Conservation (phyloP, 2,329 filamentous ascomycete species). For the Curvularia sp. region DNA sequence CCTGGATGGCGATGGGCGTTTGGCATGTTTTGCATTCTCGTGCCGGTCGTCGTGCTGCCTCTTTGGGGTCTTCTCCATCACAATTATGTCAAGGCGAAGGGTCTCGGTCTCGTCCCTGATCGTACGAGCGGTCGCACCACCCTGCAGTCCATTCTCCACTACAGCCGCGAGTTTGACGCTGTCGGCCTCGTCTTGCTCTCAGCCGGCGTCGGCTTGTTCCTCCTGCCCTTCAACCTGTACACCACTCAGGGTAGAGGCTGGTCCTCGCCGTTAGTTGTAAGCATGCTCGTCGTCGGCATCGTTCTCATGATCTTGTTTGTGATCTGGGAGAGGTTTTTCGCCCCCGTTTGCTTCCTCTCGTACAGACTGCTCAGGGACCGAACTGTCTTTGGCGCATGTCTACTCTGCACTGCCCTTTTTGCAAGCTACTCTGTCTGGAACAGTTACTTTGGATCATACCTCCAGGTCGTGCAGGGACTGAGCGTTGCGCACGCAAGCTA, state of each 20-base stretch:
- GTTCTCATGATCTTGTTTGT: constrained; percentile 45
- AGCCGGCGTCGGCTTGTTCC: constrained; percentile 66
- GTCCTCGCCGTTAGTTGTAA: constrained; percentile 44
- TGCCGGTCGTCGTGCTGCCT: constrained; percentile 66
- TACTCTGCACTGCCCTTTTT: constrained; percentile 52
- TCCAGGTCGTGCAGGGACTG: constrained; percentile 47
- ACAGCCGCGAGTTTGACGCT: constrained; percentile 68
- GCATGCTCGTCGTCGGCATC: constrained; percentile 46
- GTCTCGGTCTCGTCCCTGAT: constrained; percentile 57
- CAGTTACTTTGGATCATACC: constrained; percentile 49
- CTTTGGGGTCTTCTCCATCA: constrained; percentile 62
- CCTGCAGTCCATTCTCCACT: constrained; percentile 59
- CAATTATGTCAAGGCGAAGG: constrained; percentile 67
- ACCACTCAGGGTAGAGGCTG: constrained; percentile 27
- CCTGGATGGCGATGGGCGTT: constrained; percentile 71
- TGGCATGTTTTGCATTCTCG: constrained; percentile 69
- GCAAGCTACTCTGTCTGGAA: constrained; percentile 45
- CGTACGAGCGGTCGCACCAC: constrained; percentile 55
- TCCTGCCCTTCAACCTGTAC: constrained; percentile 69
- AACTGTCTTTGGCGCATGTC: constrained; percentile 60
- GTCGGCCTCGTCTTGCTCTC: constrained; percentile 67
- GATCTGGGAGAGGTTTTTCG: constrained; percentile 49
- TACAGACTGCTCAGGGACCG: constrained; percentile 43
- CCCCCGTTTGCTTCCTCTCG: constrained; percentile 49
- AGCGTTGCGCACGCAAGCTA: constrained; percentile 42